Conservation (phyloP, 768 basidiomycete genomes). For the Suillus fuscotomentosus region DNA sequence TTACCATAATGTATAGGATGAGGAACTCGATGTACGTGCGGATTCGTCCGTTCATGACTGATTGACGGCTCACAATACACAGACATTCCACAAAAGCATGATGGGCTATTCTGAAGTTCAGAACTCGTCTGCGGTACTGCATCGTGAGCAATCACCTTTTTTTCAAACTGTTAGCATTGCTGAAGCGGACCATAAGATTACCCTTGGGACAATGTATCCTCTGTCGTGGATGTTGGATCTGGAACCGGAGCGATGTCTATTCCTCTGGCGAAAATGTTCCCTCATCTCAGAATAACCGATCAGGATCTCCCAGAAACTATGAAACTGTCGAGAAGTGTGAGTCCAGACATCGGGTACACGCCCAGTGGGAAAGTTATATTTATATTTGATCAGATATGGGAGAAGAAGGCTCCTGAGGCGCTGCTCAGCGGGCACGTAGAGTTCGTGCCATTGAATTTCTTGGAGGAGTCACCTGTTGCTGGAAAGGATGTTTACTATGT, state of each 20-base stretch:
- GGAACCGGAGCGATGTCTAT: conserved; percentile 26
- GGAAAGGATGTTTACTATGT: conserved; percentile 19
- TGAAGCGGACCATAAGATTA: not conserved
- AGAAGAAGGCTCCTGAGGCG: conserved; percentile 17
- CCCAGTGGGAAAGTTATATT: not conserved
- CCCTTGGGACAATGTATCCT: conserved; percentile 23
- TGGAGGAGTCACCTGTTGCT: conserved; percentile 16
- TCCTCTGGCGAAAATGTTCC: conserved; percentile 23
- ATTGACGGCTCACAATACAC: too few relatives aligned
- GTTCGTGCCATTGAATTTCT: conserved; percentile 21
- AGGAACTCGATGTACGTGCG: too few relatives aligned
- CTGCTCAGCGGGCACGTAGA: conserved; percentile 16
- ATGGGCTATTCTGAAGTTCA: too few relatives aligned
- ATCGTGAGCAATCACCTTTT: too few relatives aligned
- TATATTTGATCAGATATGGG: conserved; percentile 12
- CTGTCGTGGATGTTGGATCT: conserved; percentile 28
- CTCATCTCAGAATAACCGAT: conserved; percentile 24
- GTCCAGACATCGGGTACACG: not conserved
- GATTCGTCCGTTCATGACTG: too few relatives aligned
- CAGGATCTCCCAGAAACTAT: conserved; percentile 31
- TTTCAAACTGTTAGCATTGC: too few relatives aligned
- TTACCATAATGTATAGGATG: too few relatives aligned
- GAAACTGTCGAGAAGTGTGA: not conserved
- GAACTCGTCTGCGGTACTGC: too few relatives aligned
- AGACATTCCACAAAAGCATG: too few relatives aligned